phyloP scores from a whole-genome alignment of 106 monocot species.

The Dendrobium officinale region DNA sequence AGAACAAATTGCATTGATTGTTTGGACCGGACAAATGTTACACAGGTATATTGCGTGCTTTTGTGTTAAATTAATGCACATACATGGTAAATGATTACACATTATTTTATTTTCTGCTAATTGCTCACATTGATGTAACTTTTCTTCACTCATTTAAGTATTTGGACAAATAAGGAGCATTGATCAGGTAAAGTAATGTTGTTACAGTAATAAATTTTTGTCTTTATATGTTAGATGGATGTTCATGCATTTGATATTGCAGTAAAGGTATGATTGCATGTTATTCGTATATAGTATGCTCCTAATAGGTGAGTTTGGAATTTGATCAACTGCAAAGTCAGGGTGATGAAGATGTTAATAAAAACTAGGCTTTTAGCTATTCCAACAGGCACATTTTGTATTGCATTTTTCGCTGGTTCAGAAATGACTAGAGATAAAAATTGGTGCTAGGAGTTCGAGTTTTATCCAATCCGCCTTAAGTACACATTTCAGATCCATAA shows the following conservation, averaged over 20 bases:
- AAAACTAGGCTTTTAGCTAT: not conserved
- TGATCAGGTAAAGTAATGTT: not conserved
- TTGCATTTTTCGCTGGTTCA: too few species aligned
- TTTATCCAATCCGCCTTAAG: too few species aligned
- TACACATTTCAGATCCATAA: too few species aligned
- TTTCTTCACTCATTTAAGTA: not conserved
- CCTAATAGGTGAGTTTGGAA: not conserved
- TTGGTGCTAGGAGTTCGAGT: too few species aligned
- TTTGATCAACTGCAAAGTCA: not conserved
- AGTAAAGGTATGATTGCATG: not conserved
- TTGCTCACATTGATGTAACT: not conserved
- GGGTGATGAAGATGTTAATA: not conserved
- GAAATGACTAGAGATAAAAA: too few species aligned
- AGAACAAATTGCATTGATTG: slow-evolving; percentile 97
- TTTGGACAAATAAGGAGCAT: not conserved
- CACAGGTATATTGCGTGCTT: slow-evolving; percentile 57
- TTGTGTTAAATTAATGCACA: not conserved
- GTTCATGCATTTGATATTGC: not conserved
- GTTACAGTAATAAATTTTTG: not conserved
- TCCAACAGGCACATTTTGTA: not conserved
- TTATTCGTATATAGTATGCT: not conserved
- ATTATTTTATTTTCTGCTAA: not conserved
- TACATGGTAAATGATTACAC: not conserved
- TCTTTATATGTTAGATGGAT: not conserved
- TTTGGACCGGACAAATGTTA: slow-evolving; percentile 97